A percentile compares a stretch with the other conserved stretches of the same genome.
Conservation (phyloP, 2,329 filamentous ascomycete species). For the Aspergillus sp. region DNA sequence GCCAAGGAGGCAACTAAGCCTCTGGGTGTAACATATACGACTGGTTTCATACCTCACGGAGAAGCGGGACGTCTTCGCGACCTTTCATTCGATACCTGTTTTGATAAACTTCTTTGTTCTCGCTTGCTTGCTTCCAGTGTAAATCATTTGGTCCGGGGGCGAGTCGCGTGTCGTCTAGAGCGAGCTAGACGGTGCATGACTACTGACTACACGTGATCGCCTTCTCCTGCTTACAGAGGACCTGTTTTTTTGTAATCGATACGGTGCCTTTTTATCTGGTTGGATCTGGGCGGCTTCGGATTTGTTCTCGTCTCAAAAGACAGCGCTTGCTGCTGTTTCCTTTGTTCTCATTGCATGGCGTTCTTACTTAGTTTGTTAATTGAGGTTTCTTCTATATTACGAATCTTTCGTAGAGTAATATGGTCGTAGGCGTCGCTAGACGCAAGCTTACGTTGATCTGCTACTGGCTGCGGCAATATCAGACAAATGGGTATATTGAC, state of each 20-base stretch:
- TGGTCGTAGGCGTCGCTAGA: no score
- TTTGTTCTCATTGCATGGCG: no score
- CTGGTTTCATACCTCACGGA: neutral
- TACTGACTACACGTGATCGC: no score
- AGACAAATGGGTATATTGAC: neutral
- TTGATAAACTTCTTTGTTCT: slow-evolving; percentile 18
- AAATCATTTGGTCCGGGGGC: slow-evolving; percentile 13
- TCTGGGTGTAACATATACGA: slow-evolving; percentile 3
- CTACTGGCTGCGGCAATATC: no score
- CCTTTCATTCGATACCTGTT: slow-evolving; percentile 16
- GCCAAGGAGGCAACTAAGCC: slow-evolving; percentile 28
- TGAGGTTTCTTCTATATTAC: no score
- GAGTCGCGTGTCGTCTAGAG: neutral
- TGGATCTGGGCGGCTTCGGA: neutral
- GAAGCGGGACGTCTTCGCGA: slow-evolving; percentile 1
- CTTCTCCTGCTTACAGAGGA: neutral
- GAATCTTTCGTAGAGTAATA: no score
- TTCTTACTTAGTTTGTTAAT: no score
- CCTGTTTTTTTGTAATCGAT: neutral
- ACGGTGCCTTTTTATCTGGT: neutral
- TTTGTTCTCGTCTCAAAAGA: neutral
- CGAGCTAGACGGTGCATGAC: neutral
- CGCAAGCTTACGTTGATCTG: no score
- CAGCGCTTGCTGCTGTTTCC: no score
- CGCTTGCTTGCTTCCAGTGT: slow-evolving; percentile 4